These are phyloP conservation scores for Wickerhamiella galacta DNA, from an alignment of 805 yeast species.

Conservation along the genomic window DNA sequence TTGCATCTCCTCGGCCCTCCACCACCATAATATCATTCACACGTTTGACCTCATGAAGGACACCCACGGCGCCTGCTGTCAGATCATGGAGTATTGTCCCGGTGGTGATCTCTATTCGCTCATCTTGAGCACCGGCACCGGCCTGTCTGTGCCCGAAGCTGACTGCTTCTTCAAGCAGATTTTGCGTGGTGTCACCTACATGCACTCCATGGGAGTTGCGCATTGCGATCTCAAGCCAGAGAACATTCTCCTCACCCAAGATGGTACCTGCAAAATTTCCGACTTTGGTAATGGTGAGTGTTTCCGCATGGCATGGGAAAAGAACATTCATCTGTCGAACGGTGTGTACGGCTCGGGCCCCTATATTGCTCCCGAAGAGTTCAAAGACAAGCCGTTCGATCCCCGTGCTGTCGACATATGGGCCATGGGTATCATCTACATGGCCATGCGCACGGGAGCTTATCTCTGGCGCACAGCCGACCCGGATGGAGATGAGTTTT, in stretches of 20 bases:
- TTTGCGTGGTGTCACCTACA: slow-evolving; percentile 61
- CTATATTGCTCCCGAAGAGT: slow-evolving; percentile 87
- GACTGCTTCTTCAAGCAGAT: slow-evolving; percentile 86
- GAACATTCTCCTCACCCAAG: slow-evolving; percentile 51
- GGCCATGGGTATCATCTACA: slow-evolving; percentile 69
- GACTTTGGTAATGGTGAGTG: slow-evolving; percentile 91
- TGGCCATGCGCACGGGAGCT: slow-evolving; percentile 78
- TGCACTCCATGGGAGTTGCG: slow-evolving; percentile 85
- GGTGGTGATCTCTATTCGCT: slow-evolving; percentile 64
- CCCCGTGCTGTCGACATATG: slow-evolving; percentile 74
- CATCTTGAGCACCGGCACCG: slow-evolving; percentile 35
- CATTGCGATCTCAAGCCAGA: slow-evolving; percentile 90
- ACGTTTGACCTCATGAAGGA: slow-evolving; percentile 69
- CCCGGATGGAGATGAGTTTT: slow-evolving; percentile 64
- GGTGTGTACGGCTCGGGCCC: slow-evolving; percentile 87
- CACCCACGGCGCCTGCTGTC: slow-evolving; percentile 54
- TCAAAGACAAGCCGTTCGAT: slow-evolving; percentile 39
- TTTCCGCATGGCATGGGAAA: slow-evolving; percentile 80
- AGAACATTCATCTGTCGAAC: slow-evolving; percentile 42
- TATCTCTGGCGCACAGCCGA: slow-evolving; percentile 79
- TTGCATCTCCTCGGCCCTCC: slow-evolving; percentile 64
- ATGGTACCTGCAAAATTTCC: slow-evolving; percentile 51
- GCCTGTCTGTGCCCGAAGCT: slow-evolving; percentile 47
- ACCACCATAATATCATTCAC: slow-evolving; percentile 59
- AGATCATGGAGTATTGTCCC: slow-evolving; percentile 91